phyloP scores from a whole-genome alignment of 306 rosid genomes.

The Acacia confusa region DNA sequence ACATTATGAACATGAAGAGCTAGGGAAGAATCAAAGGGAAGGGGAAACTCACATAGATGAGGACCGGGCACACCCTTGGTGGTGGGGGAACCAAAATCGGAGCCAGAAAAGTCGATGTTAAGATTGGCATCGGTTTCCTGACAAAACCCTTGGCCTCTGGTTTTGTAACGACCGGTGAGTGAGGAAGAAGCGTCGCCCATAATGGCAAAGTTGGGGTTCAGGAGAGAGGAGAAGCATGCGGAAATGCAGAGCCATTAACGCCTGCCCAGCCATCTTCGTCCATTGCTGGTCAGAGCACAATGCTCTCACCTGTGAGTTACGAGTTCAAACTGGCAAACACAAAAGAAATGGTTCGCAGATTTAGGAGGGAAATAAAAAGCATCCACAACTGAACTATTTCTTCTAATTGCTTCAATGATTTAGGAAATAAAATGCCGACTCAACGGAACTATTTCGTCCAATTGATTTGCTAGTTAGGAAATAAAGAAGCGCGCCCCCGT shows the following conservation, averaged over 20 bases:
- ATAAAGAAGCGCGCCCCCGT: too few relatives aligned
- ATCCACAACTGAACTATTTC: too few relatives aligned
- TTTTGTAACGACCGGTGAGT: slow-evolving; percentile 63
- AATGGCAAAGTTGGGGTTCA: slow-evolving; percentile 89
- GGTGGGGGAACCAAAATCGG: slow-evolving; percentile 75
- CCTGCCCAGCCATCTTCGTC: slow-evolving; percentile 91
- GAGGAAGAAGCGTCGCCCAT: slow-evolving; percentile 59
- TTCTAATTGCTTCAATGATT: too few relatives aligned
- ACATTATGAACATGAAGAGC: neutral
- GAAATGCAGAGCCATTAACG: slow-evolving; percentile 30
- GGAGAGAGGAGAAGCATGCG: slow-evolving; percentile 63
- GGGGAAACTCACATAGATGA: slow-evolving; percentile 39
- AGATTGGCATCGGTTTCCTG: slow-evolving; percentile 72
- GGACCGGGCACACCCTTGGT: slow-evolving; percentile 80
- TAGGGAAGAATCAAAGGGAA: neutral
- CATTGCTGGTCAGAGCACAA: too few relatives aligned
- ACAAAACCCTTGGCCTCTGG: slow-evolving; percentile 91
- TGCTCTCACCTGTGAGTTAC: too few relatives aligned
- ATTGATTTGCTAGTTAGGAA: too few relatives aligned
- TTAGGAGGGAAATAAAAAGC: too few relatives aligned
- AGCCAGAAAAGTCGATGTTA: slow-evolving; percentile 54
- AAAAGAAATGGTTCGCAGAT: too few relatives aligned
- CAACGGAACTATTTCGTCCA: too few relatives aligned
- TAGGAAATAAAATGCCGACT: too few relatives aligned
- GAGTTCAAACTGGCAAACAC: too few relatives aligned